Evolutionary conservation across 1,284 basidiomycete genomes (phyloP), one percentile per base, ranked within the genome.

Genomic region (Macrocybe sp.): DNA sequence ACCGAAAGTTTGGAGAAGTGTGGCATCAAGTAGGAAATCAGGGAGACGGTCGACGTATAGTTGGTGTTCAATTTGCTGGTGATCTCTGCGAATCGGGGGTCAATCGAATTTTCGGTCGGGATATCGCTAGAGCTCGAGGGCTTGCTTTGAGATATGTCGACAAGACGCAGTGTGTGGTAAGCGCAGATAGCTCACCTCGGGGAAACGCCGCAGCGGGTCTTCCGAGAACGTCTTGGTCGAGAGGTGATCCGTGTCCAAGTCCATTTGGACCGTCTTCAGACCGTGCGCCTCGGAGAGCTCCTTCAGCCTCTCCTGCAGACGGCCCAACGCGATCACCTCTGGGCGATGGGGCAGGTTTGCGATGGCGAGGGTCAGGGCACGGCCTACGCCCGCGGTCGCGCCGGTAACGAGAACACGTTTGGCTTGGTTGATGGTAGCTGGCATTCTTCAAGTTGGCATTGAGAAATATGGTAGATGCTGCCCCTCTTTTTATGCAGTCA

Each of bases 381-480:
- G 73, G 11, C 83, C 82, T 12, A 83, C 77, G 32, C 82, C 81
- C 36, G 78, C 66, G 7, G 82, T 83, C 1, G 79, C 81, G 11
- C 82, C 81, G 45, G 81, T 72, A 47, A 85, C 69, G 37, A 85
- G 72, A 50, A 84, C 62, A 51, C 75, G 81, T 62, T 76, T 78
- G 47, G 70, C 71, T 52, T 76, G 68, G 60, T 73, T 67, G 52
- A 82, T 78, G 39, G 54, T 48, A 40, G 71, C 62, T 72, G 74
- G 75, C 6, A 10, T 11, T 16, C 22, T 22, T 22, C 22, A 22
- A 22, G 22, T 22, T 22, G 22, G 22, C 22, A 22, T 22, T 22
- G 22, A 22, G 22, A 22, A 22, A 22, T 22, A 22, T 22, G 22
- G 22, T 22, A 22, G 22, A 22, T 22, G 22, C 22, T 22, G 22